Base-by-base conservation (phyloP, 2,329 filamentous ascomycete genomes). In the Arthrobotrys sinensis region DNA sequence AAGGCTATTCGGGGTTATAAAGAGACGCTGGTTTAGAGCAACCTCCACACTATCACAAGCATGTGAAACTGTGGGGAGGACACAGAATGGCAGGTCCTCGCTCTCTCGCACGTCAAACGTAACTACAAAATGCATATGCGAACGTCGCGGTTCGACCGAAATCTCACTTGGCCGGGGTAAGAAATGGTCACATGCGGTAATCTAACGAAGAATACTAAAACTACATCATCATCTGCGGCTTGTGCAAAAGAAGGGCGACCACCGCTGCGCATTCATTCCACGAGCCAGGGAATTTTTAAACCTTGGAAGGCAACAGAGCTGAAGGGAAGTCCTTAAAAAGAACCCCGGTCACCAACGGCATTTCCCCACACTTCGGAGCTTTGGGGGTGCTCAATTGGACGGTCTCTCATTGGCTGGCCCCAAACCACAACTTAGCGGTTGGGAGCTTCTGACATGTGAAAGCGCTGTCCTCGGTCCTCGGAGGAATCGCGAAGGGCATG, bases 41-140 rank as follows among this genome's bases (percentile, higher is more conserved):
- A n/a, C 21, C 46, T 34, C 16, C 43, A 10, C 21, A n/a, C n/a
- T 21, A 63, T 24, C 36, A 63, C 38, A 55, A 65, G 66, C 69
- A 73, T 73, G 69, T 73, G 69, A 73, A 73, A 73, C 69, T 73
- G 60, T 60, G 69, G 69, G 60, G 69, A 60, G 52, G 4, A 28
- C 14, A 40, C 24, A 66, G 60, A 38, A 24, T n/a, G 24, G 60
- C 69, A 65, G 50, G 60, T 73, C n/a, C 24, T 36, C n/a, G 5
- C n/a, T n/a, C n/a, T n/a, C n/a, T n/a, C n/a, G n/a, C 8, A 50
- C 10, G 45, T 11, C 19, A 32, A 45, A 3, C 21, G 16, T 28
- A n/a, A 11, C n/a, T 19, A 7, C 45, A n/a, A 21, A 12, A 32
- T n/a, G 34, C 55, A 43, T 60, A 60, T 60, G 55, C 55, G 34